Evolutionary conservation across 371 early-diverging fungal genomes (phyloP).

Genomic region (Mortierella sp.): DNA sequence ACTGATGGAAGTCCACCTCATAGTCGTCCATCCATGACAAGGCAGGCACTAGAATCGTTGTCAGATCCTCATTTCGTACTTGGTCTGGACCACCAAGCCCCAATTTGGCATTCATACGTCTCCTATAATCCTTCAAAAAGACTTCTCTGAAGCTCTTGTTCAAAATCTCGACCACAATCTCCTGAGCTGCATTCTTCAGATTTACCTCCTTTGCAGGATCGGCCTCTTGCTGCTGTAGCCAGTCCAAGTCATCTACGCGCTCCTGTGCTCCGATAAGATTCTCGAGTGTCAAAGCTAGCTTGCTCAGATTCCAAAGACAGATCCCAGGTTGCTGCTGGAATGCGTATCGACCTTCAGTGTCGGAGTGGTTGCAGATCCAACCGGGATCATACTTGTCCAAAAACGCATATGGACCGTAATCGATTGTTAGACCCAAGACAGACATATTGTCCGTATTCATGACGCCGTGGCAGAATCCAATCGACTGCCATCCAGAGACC

Average conservation of each 20-base stretch:
- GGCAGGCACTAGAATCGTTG: conserved; percentile 36
- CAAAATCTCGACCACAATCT: conserved; percentile 51
- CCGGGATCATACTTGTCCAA: conserved; percentile 86
- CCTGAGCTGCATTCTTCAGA: conserved; percentile 59
- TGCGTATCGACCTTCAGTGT: conserved; percentile 75
- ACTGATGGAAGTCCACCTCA: conserved; percentile 50
- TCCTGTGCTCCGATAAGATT: conserved; percentile 75
- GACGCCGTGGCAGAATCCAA: conserved; percentile 88
- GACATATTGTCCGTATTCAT: conserved; percentile 96
- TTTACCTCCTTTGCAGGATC: conserved; percentile 37
- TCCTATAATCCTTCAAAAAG: conserved; percentile 45
- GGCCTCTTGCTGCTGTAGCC: conserved; percentile 35
- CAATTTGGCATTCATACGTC: conserved; percentile 52
- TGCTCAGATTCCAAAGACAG: conserved; percentile 85
- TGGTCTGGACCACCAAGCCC: conserved; percentile 32
- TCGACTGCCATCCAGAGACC: conserved; percentile 90
- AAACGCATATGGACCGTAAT: conserved; percentile 92
- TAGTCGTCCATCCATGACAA: conserved; percentile 55
- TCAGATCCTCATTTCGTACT: conserved; percentile 27
- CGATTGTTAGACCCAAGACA: conserved; percentile 84
- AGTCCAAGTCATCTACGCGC: conserved; percentile 56
- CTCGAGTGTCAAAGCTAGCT: conserved; percentile 77
- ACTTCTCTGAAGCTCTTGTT: conserved; percentile 58
- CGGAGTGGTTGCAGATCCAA: conserved; percentile 85
- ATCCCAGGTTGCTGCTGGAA: conserved; percentile 88